Evolutionary conservation across 306 rosid genomes (phyloP).

Genomic region (Ziziphus jujuba): DNA sequence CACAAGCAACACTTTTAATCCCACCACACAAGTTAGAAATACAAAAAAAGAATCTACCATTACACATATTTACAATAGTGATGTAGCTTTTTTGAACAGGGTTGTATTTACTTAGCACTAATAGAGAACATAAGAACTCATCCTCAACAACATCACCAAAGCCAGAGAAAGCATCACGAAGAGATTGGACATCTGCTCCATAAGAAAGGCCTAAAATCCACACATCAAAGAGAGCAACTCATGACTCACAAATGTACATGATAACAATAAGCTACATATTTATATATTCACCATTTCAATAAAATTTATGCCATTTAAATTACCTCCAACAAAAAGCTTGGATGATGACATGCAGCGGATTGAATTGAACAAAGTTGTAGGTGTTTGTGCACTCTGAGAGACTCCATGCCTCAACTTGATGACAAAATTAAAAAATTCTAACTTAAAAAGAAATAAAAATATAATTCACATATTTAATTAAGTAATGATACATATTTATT

Average conservation of each 20-base stretch:
- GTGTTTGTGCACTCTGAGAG: conserved; percentile 45
- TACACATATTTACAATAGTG: too few relatives aligned
- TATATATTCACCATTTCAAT: neutral
- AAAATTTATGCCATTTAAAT: conserved; percentile 14
- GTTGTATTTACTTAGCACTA: neutral
- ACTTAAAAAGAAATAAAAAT: too few relatives aligned
- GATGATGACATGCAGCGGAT: conserved; percentile 69
- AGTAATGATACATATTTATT: too few relatives aligned
- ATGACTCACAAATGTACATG: too few relatives aligned
- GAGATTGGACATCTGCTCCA: conserved; percentile 67
- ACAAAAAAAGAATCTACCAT: too few relatives aligned
- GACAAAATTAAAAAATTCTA: too few relatives aligned
- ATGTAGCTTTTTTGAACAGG: too few relatives aligned
- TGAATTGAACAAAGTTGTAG: conserved; percentile 58
- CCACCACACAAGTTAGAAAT: too few relatives aligned
- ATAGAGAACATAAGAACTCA: conserved; percentile 29
- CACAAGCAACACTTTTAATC: too few relatives aligned
- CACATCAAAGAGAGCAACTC: too few relatives aligned
- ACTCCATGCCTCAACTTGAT: conserved; percentile 56
- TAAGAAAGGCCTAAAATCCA: conserved; percentile 65
- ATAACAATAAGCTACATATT: neutral
- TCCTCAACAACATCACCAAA: conserved; percentile 78
- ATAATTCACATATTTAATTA: too few relatives aligned
- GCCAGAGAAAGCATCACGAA: conserved; percentile 61
- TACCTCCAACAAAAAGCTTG: conserved; percentile 88